These are phyloP conservation scores for Candida sp. DNA, from an alignment of 1,139 yeast genomes.

Conservation along the genomic window DNA sequence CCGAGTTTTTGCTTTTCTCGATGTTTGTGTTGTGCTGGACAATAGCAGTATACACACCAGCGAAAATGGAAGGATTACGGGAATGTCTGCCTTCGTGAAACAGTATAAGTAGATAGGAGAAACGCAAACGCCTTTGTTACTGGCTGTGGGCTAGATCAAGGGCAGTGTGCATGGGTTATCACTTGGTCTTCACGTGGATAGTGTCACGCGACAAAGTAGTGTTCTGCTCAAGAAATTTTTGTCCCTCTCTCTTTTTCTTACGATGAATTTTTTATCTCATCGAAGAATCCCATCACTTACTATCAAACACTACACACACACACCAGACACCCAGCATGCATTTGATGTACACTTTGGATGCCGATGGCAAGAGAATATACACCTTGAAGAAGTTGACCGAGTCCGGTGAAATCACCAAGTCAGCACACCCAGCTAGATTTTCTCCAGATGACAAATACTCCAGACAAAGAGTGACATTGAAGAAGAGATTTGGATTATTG, in stretches of 20 bases:
- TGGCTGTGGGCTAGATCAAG: too few species aligned
- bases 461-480: slow-evolving; percentile 97
- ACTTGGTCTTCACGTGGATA: not conserved
- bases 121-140: too few species aligned
- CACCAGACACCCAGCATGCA: slow-evolving; percentile 61
- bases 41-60: too few species aligned
- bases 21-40: too few species aligned
- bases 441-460: slow-evolving; percentile 99
- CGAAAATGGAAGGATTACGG: too few species aligned
- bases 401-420: slow-evolving; percentile 93
- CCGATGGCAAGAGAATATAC: slow-evolving; percentile 95
- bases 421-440: slow-evolving; percentile 99
- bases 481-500: slow-evolving; percentile 90
- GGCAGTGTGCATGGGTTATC: too few species aligned
- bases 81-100: too few species aligned
- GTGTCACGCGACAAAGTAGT: not conserved
- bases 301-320: not conserved
- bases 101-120: too few species aligned
- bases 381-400: slow-evolving; percentile 85
- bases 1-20: too few species aligned
- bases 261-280: not conserved
- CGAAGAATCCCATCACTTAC: not conserved
- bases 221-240: not conserved
- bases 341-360: slow-evolving; percentile 97
- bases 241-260: not conserved